Conservation (phyloP, 2,329 filamentous ascomycete genomes). For the Pseudogymnoascus sp. region DNA sequence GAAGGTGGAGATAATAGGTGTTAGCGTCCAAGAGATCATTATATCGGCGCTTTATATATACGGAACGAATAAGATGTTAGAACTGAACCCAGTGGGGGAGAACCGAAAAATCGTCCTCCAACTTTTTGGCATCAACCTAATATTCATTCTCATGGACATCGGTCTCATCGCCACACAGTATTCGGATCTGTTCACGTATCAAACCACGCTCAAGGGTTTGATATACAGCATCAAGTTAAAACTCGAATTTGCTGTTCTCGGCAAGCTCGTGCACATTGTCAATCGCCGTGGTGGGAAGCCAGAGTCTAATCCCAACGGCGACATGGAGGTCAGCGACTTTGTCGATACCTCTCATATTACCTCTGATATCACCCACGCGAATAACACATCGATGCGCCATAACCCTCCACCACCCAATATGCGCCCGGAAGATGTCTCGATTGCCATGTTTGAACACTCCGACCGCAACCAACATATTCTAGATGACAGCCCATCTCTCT, state of each 20-base stretch:
- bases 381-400: neutral
- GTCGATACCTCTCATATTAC: neutral
- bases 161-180: slow-evolving; percentile 32
- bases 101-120: slow-evolving; percentile 32
- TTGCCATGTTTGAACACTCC: slow-evolving; percentile 8
- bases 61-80: slow-evolving; percentile 31
- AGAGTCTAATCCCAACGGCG: neutral
- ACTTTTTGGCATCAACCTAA: slow-evolving; percentile 37
- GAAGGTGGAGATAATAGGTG: slow-evolving; percentile 37
- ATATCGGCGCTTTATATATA: slow-evolving; percentile 44
- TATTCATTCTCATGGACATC: slow-evolving; percentile 40
- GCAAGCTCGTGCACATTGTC: slow-evolving; percentile 5
- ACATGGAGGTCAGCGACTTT: neutral
- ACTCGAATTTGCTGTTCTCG: slow-evolving; percentile 40
- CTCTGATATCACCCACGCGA: neutral
- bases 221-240: slow-evolving; percentile 38
- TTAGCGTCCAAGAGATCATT: slow-evolving; percentile 38
- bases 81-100: slow-evolving; percentile 2
- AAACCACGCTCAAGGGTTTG: slow-evolving; percentile 32
- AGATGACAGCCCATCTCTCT: neutral
- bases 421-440: neutral
- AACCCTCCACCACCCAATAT: neutral
- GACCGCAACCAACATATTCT: neutral
- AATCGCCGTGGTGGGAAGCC: neutral
- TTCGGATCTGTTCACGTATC: slow-evolving; percentile 30